Evolutionary conservation across 768 basidiomycete species (phyloP).

Genomic region (Pisolithus tinctorius): DNA sequence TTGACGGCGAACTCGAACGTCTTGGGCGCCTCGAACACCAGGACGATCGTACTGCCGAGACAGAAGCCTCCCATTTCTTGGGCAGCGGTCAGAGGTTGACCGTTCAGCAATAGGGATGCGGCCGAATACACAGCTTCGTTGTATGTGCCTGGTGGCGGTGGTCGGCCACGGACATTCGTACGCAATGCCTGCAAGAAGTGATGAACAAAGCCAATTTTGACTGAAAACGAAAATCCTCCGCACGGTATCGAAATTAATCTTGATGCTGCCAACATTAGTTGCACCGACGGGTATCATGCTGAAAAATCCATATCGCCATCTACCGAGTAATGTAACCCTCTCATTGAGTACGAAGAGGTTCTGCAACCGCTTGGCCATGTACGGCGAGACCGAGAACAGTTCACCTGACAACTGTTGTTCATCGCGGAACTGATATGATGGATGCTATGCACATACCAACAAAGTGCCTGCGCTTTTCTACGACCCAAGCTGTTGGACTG

Average conservation of each 20-base stretch:
- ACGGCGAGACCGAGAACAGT: conserved; percentile 93
- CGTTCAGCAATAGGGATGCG: conserved; percentile 76
- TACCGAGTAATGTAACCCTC: conserved; percentile 88
- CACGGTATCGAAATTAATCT: conserved; percentile 90
- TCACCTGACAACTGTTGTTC: conserved; percentile 49
- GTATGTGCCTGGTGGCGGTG: conserved; percentile 79
- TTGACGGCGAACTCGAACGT: conserved; percentile 73
- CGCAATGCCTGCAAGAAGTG: conserved; percentile 57
- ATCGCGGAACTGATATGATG: background rate
- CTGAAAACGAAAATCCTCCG: conserved; percentile 2
- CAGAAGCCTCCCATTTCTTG: conserved; percentile 99
- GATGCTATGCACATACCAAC: conserved; percentile 51
- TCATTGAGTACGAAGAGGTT: conserved; percentile 98
- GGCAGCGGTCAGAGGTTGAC: conserved; percentile 80
- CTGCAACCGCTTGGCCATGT: conserved; percentile 85
- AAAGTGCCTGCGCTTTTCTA: conserved; percentile 92
- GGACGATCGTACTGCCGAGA: conserved; percentile 92
- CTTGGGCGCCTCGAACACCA: conserved; percentile 92
- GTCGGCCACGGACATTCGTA: conserved; percentile 75
- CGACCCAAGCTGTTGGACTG: conserved; percentile 93
- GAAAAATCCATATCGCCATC: conserved; percentile 96
- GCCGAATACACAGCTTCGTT: conserved; percentile 86
- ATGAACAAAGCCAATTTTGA: background rate
- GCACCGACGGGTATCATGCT: conserved; percentile 97
- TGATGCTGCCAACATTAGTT: conserved; percentile 95